A percentile compares a stretch with the other conserved stretches of the same genome.
Evolutionary conservation across 495 filamentous ascomycete genomes (phyloP).

Genomic region (Bombardia bombarda): DNA sequence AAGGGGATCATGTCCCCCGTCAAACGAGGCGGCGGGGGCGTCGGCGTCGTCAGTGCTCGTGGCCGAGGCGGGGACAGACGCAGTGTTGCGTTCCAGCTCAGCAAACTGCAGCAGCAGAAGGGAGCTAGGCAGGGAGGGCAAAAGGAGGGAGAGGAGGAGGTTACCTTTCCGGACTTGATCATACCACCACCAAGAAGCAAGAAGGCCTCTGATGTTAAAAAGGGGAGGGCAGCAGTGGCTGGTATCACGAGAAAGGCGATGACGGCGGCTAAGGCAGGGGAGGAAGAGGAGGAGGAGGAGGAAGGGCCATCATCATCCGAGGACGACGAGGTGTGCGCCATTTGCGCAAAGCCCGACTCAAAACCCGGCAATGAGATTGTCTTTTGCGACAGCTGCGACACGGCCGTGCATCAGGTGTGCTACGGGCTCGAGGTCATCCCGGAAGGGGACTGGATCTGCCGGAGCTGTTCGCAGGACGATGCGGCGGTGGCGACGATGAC

Average conservation of each 20-base stretch:
- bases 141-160: not conserved
- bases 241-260: no score
- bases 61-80: not conserved
- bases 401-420: constrained; percentile 82
- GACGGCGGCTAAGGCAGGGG: no score
- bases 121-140: not conserved
- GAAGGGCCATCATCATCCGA: constrained; percentile 17
- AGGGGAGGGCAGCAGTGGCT: no score
- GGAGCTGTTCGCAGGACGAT: constrained; percentile 52
- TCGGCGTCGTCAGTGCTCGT: no score
- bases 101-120: not conserved
- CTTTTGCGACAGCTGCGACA: constrained; percentile 88
- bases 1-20: no score
- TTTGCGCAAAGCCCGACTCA: constrained; percentile 42
- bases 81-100: not conserved
- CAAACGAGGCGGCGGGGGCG: no score
- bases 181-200: no score
- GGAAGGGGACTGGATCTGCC: constrained; percentile 85
- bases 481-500: not conserved
- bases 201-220: no score
- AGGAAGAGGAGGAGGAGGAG: constrained; percentile 11
- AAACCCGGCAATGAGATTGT: constrained; percentile 55
- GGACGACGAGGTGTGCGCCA: constrained; percentile 37
- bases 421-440: constrained; percentile 78
- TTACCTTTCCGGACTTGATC: no score